Conservation (phyloP, 306 rosid species). For the Bauhinia variegata region DNA sequence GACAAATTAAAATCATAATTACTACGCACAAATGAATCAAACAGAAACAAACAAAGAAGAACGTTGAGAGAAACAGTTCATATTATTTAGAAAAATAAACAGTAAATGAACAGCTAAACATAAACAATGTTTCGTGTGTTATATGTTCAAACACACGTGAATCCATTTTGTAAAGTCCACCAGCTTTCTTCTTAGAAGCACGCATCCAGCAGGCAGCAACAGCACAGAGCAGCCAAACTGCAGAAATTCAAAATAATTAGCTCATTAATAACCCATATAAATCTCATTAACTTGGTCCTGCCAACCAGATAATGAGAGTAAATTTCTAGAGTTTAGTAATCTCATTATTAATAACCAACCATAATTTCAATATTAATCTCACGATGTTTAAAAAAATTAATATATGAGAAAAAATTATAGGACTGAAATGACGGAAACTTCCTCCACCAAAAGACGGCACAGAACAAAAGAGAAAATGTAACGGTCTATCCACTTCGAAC, state of each 20-base stretch:
- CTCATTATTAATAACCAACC: too few species aligned
- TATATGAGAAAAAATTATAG: not conserved
- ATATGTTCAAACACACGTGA: slow-evolving; percentile 17
- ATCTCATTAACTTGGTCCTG: not conserved
- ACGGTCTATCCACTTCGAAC: slow-evolving; percentile 10
- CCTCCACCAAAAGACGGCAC: slow-evolving; percentile 1
- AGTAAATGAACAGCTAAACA: slow-evolving; percentile 20
- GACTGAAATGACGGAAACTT: not conserved
- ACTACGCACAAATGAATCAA: too few species aligned
- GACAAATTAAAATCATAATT: too few species aligned
- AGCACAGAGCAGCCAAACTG: slow-evolving; percentile 98
- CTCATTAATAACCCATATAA: slow-evolving; percentile 13
- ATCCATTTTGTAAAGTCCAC: slow-evolving; percentile 32
- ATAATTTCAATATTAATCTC: too few species aligned
- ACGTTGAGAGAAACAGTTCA: slow-evolving; percentile 18
- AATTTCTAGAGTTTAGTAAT: not conserved
- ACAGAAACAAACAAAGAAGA: too few species aligned
- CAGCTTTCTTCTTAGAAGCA: slow-evolving; percentile 62
- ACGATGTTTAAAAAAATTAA: not conserved
- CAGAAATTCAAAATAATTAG: slow-evolving; percentile 28
- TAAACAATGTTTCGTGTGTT: slow-evolving; percentile 7
- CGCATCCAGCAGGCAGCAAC: slow-evolving; percentile 91
- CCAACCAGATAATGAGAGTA: too few species aligned
- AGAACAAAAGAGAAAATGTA: not conserved
- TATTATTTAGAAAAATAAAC: slow-evolving; percentile 17